Evolutionary conservation across 805 yeast species (phyloP).

Genomic region (Yueomyces sp.): DNA sequence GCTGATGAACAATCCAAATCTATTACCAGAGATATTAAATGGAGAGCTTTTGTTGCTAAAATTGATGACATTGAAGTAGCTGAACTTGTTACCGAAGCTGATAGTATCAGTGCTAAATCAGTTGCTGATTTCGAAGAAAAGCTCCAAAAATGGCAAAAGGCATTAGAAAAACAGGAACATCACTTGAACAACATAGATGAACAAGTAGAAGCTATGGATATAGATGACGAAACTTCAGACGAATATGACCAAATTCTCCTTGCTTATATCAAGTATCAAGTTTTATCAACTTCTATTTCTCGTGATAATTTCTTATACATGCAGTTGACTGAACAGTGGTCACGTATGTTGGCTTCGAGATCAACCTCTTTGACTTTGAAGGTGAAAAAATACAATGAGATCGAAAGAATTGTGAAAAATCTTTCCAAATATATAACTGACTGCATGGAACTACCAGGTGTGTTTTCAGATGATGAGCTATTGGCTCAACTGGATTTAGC

Average conservation of each 20-base stretch:
- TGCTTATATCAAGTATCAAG: slow-evolving; percentile 62
- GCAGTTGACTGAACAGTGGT: slow-evolving; percentile 21
- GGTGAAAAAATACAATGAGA: slow-evolving; percentile 21
- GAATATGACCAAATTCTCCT: slow-evolving; percentile 63
- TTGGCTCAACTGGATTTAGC: slow-evolving; percentile 20
- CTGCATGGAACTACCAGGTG: slow-evolving; percentile 79
- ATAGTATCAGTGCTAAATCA: slow-evolving; percentile 23
- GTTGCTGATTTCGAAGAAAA: slow-evolving; percentile 41
- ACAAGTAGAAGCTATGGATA: slow-evolving; percentile 25
- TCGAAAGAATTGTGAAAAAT: slow-evolving; percentile 25
- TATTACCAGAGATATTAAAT: slow-evolving; percentile 27
- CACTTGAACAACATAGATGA: slow-evolving; percentile 34
- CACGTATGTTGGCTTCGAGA: slow-evolving; percentile 1
- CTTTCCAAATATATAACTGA: slow-evolving; percentile 42
- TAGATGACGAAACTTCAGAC: slow-evolving; percentile 36
- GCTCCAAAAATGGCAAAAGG: slow-evolving; percentile 55
- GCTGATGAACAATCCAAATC: slow-evolving; percentile 3
- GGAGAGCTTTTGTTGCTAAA: slow-evolving; percentile 50
- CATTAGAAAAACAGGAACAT: slow-evolving; percentile 43
- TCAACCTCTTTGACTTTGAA: slow-evolving; percentile 12
- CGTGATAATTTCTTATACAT: slow-evolving; percentile 49
- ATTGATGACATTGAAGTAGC: slow-evolving; percentile 65
- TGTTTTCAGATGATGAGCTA: slow-evolving; percentile 68
- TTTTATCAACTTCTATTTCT: slow-evolving; percentile 50
- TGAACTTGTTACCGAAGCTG: slow-evolving; percentile 34